Evolutionary conservation across 306 rosid genomes (phyloP).

Genomic region (Macrotyloma uniflorum): DNA sequence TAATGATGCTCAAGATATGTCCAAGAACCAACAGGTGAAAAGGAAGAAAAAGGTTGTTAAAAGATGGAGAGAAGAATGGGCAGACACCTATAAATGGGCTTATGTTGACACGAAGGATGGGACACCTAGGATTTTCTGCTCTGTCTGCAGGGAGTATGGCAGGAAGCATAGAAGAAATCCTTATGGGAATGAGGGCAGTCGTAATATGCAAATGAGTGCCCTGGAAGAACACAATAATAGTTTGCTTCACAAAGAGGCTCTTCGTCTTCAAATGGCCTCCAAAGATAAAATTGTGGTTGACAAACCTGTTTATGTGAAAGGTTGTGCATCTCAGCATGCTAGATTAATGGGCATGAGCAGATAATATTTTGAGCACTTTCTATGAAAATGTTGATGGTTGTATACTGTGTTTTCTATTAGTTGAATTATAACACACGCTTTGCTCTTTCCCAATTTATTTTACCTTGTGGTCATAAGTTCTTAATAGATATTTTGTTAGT

Average conservation of each 20-base stretch:
- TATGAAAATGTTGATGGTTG: not conserved
- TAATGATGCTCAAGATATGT: conserved; percentile 80
- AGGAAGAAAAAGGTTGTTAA: conserved; percentile 98
- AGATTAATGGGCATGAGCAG: not conserved
- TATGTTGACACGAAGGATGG: conserved; percentile 95
- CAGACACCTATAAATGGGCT: conserved; percentile 99
- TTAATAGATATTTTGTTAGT: conserved; percentile 10
- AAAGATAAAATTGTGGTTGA: conserved; percentile 87
- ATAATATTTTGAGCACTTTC: conserved; percentile 13
- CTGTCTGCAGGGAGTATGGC: conserved; percentile 96
- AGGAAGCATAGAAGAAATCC: conserved; percentile 97
- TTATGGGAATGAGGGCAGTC: conserved; percentile 97
- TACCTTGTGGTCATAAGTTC: not conserved
- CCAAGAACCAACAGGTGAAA: conserved; percentile 65
- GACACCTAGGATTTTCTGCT: conserved; percentile 96
- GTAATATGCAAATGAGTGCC: conserved; percentile 99
- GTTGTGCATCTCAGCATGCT: conserved; percentile 51
- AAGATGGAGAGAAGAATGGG: conserved; percentile 99
- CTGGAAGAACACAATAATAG: conserved; percentile 96
- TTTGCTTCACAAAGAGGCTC: conserved; percentile 99
- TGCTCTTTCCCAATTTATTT: conserved; percentile 26
- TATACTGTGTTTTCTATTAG: conserved; percentile 10
- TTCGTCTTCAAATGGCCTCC: conserved; percentile 95
- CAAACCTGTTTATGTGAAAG: conserved; percentile 92
- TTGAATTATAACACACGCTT: conserved; percentile 6